Percentiles rank a stretch among this genome's conserved stretches.
These are phyloP conservation scores for Dalbergia oliveri DNA, from an alignment of 306 rosid genomes.

Conservation along the genomic window DNA sequence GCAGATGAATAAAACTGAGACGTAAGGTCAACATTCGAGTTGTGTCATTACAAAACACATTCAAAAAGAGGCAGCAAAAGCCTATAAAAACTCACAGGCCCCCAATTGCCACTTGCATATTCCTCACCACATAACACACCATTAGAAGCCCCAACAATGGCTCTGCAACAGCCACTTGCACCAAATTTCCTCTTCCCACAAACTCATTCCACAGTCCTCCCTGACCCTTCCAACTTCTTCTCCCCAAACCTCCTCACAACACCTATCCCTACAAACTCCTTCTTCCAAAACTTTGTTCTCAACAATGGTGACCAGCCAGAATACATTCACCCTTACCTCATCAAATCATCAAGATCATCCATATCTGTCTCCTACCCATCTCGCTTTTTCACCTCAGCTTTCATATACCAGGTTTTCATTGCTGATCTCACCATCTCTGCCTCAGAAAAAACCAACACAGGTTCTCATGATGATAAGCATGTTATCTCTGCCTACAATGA, in stretches of 20 bases:
- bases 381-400: slow-evolving; percentile 52
- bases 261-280: slow-evolving; percentile 43
- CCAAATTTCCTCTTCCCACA: slow-evolving; percentile 65
- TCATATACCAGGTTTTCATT: slow-evolving; percentile 59
- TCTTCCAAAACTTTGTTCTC: slow-evolving; percentile 41
- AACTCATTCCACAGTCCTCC: slow-evolving; percentile 66
- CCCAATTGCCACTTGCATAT: too few relatives aligned
- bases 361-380: slow-evolving; percentile 64
- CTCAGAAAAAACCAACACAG: slow-evolving; percentile 17
- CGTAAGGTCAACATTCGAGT: too few relatives aligned
- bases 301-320: slow-evolving; percentile 27
- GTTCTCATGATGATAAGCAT: slow-evolving; percentile 45
- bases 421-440: slow-evolving; percentile 76
- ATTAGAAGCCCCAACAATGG: not conserved
- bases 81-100: too few relatives aligned
- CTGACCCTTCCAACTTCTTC: slow-evolving; percentile 46
- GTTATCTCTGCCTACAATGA: slow-evolving; percentile 64
- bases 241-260: slow-evolving; percentile 26
- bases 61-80: too few relatives aligned
- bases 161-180: not conserved
- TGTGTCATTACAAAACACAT: too few relatives aligned
- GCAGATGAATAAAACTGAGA: too few relatives aligned
- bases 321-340: slow-evolving; percentile 43
- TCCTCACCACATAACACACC: not conserved
- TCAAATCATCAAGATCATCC: slow-evolving; percentile 29